A percentile compares a stretch with the other conserved stretches of the same genome.
Conservation (phyloP, 2,329 filamentous ascomycete species). For the Ophiosphaerella korrae region DNA sequence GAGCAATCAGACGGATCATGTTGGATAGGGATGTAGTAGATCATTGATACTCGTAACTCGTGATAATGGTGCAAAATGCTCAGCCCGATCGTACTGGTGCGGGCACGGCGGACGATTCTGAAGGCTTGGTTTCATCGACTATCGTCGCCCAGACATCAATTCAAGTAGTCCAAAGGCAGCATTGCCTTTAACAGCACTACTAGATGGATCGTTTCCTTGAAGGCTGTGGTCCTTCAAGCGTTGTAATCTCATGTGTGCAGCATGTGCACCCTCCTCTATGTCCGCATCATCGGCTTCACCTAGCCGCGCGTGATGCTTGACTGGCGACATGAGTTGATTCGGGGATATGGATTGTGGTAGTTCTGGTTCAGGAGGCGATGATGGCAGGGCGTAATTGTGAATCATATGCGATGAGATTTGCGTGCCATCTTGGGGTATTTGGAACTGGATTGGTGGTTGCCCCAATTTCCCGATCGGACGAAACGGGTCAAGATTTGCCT, state of each 20-base stretch:
- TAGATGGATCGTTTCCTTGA: conserved; percentile 48
- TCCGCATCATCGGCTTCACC: conserved; percentile 21
- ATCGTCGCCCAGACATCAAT: conserved; percentile 44
- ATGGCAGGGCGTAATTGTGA: conserved; percentile 32
- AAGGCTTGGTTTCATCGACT: not conserved
- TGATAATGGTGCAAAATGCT: too few species aligned
- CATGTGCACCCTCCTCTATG: conserved; percentile 17
- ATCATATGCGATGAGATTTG: conserved; percentile 47
- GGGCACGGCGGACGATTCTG: too few species aligned
- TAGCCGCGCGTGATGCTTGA: conserved; percentile 11
- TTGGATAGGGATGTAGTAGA: too few species aligned
- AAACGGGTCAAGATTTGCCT: conserved; percentile 40
- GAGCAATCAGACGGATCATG: too few species aligned
- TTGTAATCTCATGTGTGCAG: conserved; percentile 28
- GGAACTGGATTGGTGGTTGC: conserved; percentile 47
- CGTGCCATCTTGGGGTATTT: conserved; percentile 28
- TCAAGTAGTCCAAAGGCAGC: conserved; percentile 61
- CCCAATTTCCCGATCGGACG: conserved; percentile 38
- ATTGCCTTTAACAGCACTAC: conserved; percentile 55
- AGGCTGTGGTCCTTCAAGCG: conserved; percentile 35
- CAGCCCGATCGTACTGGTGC: too few species aligned
- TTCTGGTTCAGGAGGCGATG: conserved; percentile 28
- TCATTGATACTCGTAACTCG: too few species aligned
- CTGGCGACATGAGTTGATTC: conserved; percentile 28
- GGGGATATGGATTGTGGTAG: conserved; percentile 26